These are phyloP conservation scores for Schwanniomyces occidentalis DNA, from an alignment of 805 yeast genomes.

Conservation along the genomic window DNA sequence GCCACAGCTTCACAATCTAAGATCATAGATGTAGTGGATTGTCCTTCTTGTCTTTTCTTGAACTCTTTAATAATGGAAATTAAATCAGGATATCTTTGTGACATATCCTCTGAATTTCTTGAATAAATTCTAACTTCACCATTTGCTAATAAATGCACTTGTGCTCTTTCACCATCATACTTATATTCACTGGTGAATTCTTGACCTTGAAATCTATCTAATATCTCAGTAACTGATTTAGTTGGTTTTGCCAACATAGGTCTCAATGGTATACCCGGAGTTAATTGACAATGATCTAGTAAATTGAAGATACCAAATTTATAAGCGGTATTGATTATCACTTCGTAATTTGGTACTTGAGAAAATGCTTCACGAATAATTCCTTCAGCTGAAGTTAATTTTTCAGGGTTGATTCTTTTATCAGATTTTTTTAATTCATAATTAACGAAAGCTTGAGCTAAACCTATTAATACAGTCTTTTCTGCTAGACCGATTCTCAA, in stretches of 20 bases:
- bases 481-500: slow-evolving; percentile 92
- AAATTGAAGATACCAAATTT: slow-evolving; percentile 68
- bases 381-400: slow-evolving; percentile 68
- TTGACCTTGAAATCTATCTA: slow-evolving; percentile 83
- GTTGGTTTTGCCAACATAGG: slow-evolving; percentile 99
- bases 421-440: slow-evolving; percentile 45
- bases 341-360: slow-evolving; percentile 86
- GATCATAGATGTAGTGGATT: slow-evolving; percentile 53
- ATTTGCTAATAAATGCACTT: slow-evolving; percentile 70
- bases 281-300: slow-evolving; percentile 65
- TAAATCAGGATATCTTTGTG: slow-evolving; percentile 91
- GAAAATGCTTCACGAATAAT: slow-evolving; percentile 82
- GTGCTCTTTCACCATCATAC: slow-evolving; percentile 98
- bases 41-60: slow-evolving; percentile 30
- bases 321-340: slow-evolving; percentile 65
- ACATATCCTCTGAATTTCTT: slow-evolving; percentile 96
- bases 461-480: slow-evolving; percentile 79
- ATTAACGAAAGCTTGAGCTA: slow-evolving; percentile 78
- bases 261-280: slow-evolving; percentile 92
- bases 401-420: slow-evolving; percentile 37
- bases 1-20: slow-evolving; percentile 98
- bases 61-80: slow-evolving; percentile 66
- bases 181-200: slow-evolving; percentile 94
- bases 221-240: slow-evolving; percentile 85
- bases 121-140: slow-evolving; percentile 80